A percentile compares a stretch with the other conserved stretches of the same genome.
phyloP scores from a whole-genome alignment of 495 filamentous ascomycete species.

The Aspergillus avenaceus region DNA sequence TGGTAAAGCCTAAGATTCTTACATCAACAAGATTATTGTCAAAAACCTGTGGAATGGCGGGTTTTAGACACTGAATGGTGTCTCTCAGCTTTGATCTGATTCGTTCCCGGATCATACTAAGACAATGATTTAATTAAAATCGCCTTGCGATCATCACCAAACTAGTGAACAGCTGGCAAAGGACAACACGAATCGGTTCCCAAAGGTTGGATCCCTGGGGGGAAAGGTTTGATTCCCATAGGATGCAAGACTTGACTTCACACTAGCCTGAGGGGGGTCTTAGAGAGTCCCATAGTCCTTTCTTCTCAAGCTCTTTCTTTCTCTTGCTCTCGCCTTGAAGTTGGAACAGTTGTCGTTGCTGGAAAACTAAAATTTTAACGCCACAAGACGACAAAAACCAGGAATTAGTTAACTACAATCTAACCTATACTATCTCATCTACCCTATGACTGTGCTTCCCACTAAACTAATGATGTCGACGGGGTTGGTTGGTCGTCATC shows the following conservation, averaged over 20 bases:
- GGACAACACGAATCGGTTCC: conserved; percentile 6
- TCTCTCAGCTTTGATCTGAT: conserved; percentile 6
- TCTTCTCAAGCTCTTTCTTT: too few relatives aligned
- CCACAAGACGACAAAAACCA: too few relatives aligned
- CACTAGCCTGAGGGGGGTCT: too few relatives aligned
- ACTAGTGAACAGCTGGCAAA: conserved; percentile 16
- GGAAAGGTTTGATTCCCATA: not conserved
- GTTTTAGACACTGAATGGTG: not conserved
- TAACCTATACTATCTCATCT: too few relatives aligned
- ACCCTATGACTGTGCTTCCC: too few relatives aligned
- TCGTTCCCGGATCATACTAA: conserved; percentile 3
- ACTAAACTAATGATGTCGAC: not conserved
- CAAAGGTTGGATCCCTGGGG: not conserved
- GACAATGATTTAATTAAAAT: conserved; percentile 4
- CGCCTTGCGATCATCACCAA: conserved; percentile 7
- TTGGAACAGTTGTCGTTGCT: too few relatives aligned
- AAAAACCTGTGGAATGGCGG: conserved; percentile 5
- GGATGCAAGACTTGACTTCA: not conserved
- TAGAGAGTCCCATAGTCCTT: too few relatives aligned
- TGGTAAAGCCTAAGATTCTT: not conserved
- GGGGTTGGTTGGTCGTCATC: not conserved
- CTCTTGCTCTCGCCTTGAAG: too few relatives aligned
- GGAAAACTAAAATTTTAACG: not conserved
- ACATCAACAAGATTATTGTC: not conserved
- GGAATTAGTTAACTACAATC: too few relatives aligned